phyloP scores from a whole-genome alignment of 2,329 filamentous ascomycete species.

The Incumbomyces lentus region DNA sequence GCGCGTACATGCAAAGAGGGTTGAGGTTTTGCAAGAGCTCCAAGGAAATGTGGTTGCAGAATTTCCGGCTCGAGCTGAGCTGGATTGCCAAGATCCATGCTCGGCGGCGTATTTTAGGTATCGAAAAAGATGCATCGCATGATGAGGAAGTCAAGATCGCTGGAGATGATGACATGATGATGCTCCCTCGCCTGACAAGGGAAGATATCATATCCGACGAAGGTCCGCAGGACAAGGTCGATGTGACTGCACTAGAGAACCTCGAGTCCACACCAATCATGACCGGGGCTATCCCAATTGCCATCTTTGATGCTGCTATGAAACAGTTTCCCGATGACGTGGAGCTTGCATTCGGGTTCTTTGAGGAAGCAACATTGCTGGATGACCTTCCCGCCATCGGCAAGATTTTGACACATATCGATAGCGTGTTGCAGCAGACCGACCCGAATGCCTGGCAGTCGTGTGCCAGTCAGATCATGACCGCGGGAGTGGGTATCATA shows the following conservation, averaged over 20 bases:
- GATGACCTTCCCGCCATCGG: constrained; percentile 52
- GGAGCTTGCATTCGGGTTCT: constrained; percentile 63
- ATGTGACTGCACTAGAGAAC: constrained; percentile 50
- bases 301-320: constrained; percentile 78
- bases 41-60: constrained; percentile 73
- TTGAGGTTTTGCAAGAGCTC: constrained; percentile 77
- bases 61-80: constrained; percentile 82
- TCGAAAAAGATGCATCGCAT: constrained; percentile 41
- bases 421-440: constrained; percentile 50
- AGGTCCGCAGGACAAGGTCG: constrained; percentile 42
- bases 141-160: constrained; percentile 27
- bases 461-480: constrained; percentile 59
- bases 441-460: constrained; percentile 54
- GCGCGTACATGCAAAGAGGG: constrained; percentile 79
- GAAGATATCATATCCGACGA: constrained; percentile 50
- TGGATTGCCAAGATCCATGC: constrained; percentile 75
- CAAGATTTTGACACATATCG: constrained; percentile 62
- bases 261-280: constrained; percentile 66
- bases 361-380: constrained; percentile 66
- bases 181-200: constrained; percentile 48
- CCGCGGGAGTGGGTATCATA: constrained; percentile 57
- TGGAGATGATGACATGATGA: constrained; percentile 45
- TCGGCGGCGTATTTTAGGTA: constrained; percentile 56
- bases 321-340: constrained; percentile 63
- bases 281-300: constrained; percentile 84